Percentiles rank a stretch among this genome's conserved stretches.
Evolutionary conservation across 2,329 filamentous ascomycete species (phyloP).

Genomic region (Cladophialophora carrionii): DNA sequence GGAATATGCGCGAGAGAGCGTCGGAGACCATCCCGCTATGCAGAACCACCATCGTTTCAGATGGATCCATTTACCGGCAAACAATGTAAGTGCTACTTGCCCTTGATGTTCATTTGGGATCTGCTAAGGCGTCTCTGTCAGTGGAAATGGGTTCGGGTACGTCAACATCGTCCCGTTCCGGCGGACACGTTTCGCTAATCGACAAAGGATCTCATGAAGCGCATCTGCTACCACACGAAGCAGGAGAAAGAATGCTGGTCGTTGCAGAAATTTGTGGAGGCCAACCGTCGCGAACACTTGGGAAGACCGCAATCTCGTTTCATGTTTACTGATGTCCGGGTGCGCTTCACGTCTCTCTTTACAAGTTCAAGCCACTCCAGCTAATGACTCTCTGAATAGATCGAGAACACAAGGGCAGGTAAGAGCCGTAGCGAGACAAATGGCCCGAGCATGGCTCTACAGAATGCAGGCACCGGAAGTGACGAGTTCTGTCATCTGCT

Average conservation of each 20-base stretch:
- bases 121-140: neutral
- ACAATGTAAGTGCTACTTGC: constrained; percentile 9
- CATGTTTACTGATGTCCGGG: neutral
- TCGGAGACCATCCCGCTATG: neutral
- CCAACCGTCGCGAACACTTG: neutral
- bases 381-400: neutral
- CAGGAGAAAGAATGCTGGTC: neutral
- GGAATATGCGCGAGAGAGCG: neutral
- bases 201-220: constrained; percentile 3
- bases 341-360: neutral
- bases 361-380: neutral
- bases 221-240: constrained; percentile 2
- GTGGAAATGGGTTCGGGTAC: constrained; percentile 5
- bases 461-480: neutral
- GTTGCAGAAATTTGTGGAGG: neutral
- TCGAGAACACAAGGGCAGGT: neutral
- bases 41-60: neutral
- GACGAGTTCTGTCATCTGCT: neutral
- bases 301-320: constrained; percentile 3
- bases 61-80: constrained; percentile 1
- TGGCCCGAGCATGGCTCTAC: neutral
- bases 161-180: neutral
- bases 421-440: neutral
- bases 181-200: neutral
- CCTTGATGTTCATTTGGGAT: neutral